Evolutionary conservation across 495 filamentous ascomycete species (phyloP).

Genomic region (Neurospora sp.): DNA sequence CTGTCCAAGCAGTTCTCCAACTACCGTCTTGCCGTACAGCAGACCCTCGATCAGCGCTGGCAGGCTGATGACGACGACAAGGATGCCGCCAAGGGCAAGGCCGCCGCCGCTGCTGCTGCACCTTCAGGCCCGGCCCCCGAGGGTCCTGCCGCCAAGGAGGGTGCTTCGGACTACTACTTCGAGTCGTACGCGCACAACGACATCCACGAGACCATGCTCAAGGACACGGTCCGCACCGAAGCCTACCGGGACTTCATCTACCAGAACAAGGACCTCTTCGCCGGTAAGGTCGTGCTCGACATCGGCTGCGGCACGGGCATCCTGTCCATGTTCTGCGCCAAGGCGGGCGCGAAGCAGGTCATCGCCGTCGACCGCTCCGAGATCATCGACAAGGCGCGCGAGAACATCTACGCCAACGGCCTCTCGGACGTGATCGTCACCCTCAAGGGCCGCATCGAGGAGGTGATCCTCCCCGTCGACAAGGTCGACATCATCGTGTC

Average conservation of each 20-base stretch:
- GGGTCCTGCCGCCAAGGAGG: constrained; percentile 10
- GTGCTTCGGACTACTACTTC: constrained; percentile 63
- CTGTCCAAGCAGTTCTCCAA: constrained; percentile 58
- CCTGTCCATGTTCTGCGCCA: constrained; percentile 82
- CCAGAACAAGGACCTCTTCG: constrained; percentile 91
- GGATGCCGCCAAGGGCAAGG: constrained; percentile 3
- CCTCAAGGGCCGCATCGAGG: constrained; percentile 93
- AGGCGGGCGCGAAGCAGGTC: constrained; percentile 86
- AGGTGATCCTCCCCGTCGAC: constrained; percentile 74
- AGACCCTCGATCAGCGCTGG: constrained; percentile 64
- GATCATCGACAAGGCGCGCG: constrained; percentile 88
- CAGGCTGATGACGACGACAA: constrained; percentile 30
- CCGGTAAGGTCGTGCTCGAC: constrained; percentile 94
- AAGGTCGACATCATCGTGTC: constrained; percentile 98
- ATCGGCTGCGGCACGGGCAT: constrained; percentile 92
- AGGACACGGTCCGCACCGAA: constrained; percentile 89
- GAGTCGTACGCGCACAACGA: constrained; percentile 71
- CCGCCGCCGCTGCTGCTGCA: constrained; percentile 1
- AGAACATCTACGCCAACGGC: constrained; percentile 81
- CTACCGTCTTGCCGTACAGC: constrained; percentile 57
- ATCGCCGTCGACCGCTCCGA: constrained; percentile 96
- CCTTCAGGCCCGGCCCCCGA: constrained; percentile 14
- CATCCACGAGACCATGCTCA: constrained; percentile 90
- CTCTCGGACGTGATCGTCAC: constrained; percentile 79
- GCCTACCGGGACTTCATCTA: constrained; percentile 98